Conservation (phyloP, 1,139 yeast genomes). For the Keqinozyma sinolaborantium region DNA sequence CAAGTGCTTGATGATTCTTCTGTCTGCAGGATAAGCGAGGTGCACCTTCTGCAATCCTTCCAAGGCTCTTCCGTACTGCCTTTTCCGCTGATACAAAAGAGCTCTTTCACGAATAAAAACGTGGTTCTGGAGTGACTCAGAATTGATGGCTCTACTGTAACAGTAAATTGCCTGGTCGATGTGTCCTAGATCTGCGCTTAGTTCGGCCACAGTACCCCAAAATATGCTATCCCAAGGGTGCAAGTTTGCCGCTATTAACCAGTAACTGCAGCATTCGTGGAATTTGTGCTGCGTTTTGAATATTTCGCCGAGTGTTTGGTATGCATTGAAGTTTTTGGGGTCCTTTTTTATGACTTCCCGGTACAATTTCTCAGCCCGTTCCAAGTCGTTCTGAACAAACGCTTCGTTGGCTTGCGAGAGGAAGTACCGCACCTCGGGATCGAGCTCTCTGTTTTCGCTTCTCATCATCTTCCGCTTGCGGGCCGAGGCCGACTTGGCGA, state of each 20-base stretch:
- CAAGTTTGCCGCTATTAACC: conserved; percentile 82
- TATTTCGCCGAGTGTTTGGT: conserved; percentile 81
- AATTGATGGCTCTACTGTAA: conserved; percentile 67
- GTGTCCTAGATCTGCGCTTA: conserved; percentile 70
- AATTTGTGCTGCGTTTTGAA: conserved; percentile 64
- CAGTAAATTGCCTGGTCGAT: conserved; percentile 81
- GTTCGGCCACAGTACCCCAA: conserved; percentile 82
- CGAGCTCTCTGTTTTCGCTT: conserved; percentile 44
- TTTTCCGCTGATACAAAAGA: conserved; percentile 58
- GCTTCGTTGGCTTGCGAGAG: conserved; percentile 77
- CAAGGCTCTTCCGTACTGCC: conserved; percentile 67
- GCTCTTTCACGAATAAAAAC: conserved; percentile 61
- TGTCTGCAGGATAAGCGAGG: conserved; percentile 56
- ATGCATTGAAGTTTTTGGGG: conserved; percentile 76
- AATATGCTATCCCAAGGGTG: conserved; percentile 75
- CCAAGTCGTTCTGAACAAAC: conserved; percentile 64
- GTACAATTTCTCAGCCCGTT: conserved; percentile 62
- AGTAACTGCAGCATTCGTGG: conserved; percentile 73
- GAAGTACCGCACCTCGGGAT: conserved; percentile 67
- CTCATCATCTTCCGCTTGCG: conserved; percentile 32
- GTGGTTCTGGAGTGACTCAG: conserved; percentile 50
- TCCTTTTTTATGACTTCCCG: conserved; percentile 76
- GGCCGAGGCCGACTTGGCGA: conserved; percentile 26
- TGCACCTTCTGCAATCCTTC: conserved; percentile 69
- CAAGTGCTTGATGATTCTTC: conserved; percentile 62